These are phyloP conservation scores for Ceriops tagal DNA, from an alignment of 345 rosid species.

Conservation along the genomic window DNA sequence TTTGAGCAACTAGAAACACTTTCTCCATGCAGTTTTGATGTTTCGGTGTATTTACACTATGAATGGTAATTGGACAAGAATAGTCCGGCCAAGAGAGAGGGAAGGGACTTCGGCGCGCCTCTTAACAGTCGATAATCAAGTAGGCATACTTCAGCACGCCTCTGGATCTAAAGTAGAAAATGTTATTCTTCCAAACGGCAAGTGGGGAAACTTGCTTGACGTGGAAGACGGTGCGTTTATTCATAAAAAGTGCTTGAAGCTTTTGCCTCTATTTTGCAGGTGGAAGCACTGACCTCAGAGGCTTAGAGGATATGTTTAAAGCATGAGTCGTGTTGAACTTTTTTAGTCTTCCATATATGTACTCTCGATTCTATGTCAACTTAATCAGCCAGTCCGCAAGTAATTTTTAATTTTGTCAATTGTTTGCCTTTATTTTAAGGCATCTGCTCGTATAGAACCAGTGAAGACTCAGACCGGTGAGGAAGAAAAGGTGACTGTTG, in stretches of 20 bases:
- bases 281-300: constrained; percentile 20
- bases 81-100: no score
- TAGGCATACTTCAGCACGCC: constrained; percentile 68
- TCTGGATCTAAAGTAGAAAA: constrained; percentile 81
- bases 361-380: no score
- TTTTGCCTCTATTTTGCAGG: constrained; percentile 27
- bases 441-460: no score
- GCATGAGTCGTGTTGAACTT: no score
- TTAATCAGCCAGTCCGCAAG: no score
- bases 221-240: constrained; percentile 10
- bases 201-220: constrained; percentile 88
- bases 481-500: no score
- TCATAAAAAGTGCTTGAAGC: constrained; percentile 7
- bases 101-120: no score
- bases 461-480: no score
- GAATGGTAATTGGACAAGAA: no score
- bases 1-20: background rate
- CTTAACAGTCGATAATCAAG: constrained; percentile 62
- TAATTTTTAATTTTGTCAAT: no score
- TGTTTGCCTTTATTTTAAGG: no score
- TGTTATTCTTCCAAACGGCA: constrained; percentile 70
- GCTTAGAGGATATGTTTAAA: background rate
- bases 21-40: background rate
- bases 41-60: background rate
- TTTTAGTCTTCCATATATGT: no score